phyloP scores from a whole-genome alignment of 768 basidiomycete species.

The Rhizopogon vinicolor region DNA sequence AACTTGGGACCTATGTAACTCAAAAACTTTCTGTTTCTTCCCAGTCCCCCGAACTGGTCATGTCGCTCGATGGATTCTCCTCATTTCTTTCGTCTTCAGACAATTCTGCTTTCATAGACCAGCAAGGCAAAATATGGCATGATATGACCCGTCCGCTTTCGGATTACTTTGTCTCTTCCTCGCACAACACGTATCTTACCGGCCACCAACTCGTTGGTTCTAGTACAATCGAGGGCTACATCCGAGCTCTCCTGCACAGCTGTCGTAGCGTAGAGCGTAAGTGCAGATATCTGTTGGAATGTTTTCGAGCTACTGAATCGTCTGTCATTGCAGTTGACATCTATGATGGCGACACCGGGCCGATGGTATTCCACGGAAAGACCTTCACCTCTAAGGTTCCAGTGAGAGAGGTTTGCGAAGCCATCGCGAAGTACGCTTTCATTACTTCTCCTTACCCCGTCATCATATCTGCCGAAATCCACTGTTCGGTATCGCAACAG shows the following conservation, averaged over 20 bases:
- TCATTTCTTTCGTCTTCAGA: constrained; percentile 78
- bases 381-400: constrained; percentile 84
- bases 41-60: constrained; percentile 11
- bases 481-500: constrained; percentile 78
- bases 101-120: constrained; percentile 57
- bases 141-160: constrained; percentile 88
- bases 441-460: constrained; percentile 87
- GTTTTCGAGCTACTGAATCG: not conserved
- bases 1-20: not conserved
- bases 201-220: constrained; percentile 85
- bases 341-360: constrained; percentile 83
- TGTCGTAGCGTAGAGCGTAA: constrained; percentile 92
- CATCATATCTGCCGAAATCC: constrained; percentile 90
- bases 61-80: constrained; percentile 63
- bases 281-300: constrained; percentile 23
- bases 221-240: constrained; percentile 90
- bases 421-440: constrained; percentile 88
- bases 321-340: constrained; percentile 65
- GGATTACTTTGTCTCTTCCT: constrained; percentile 86
- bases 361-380: constrained; percentile 85
- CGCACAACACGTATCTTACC: constrained; percentile 90
- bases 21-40: not conserved
- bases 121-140: constrained; percentile 54
- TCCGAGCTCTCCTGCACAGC: constrained; percentile 81
- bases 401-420: constrained; percentile 74